phyloP scores from a whole-genome alignment of 768 basidiomycete species.

The Nidularia pulvinata region DNA sequence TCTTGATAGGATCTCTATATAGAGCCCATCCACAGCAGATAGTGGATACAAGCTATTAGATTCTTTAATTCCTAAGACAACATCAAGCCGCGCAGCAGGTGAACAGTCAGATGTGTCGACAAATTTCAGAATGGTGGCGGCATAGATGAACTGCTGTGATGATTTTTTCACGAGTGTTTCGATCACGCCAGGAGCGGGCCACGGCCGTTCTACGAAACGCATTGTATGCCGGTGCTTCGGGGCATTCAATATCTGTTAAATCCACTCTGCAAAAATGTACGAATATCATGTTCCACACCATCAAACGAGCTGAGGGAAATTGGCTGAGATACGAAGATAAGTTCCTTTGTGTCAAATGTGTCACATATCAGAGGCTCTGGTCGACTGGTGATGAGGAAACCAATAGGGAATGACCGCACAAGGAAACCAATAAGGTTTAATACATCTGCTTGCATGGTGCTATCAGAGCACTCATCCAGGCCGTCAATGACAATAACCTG shows the following conservation, averaged over 20 bases:
- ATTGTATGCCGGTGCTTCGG: not conserved
- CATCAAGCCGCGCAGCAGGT: slow-evolving; percentile 8
- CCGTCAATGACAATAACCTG: slow-evolving; percentile 18
- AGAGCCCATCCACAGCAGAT: not conserved
- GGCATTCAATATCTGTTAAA: not conserved
- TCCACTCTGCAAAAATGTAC: not conserved
- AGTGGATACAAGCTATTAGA: too few relatives aligned
- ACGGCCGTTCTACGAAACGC: not conserved
- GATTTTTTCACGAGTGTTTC: slow-evolving; percentile 13
- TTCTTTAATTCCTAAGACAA: slow-evolving; percentile 5
- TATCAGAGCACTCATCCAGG: slow-evolving; percentile 20
- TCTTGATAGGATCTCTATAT: slow-evolving; percentile 4
- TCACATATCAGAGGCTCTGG: slow-evolving; percentile 17
- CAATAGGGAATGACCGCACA: slow-evolving; percentile 9
- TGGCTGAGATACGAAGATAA: not conserved
- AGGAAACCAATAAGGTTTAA: slow-evolving; percentile 5
- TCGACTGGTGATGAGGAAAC: slow-evolving; percentile 21
- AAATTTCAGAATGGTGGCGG: slow-evolving; percentile 19
- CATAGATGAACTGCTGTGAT: slow-evolving; percentile 20
- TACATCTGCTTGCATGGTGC: slow-evolving; percentile 6
- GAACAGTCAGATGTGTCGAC: slow-evolving; percentile 9
- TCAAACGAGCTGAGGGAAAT: not conserved
- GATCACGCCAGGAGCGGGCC: slow-evolving; percentile 16
- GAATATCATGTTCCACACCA: not conserved
- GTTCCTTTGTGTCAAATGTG: not conserved